phyloP scores from a whole-genome alignment of 306 rosid species.

The Dicorynia guianensis region DNA sequence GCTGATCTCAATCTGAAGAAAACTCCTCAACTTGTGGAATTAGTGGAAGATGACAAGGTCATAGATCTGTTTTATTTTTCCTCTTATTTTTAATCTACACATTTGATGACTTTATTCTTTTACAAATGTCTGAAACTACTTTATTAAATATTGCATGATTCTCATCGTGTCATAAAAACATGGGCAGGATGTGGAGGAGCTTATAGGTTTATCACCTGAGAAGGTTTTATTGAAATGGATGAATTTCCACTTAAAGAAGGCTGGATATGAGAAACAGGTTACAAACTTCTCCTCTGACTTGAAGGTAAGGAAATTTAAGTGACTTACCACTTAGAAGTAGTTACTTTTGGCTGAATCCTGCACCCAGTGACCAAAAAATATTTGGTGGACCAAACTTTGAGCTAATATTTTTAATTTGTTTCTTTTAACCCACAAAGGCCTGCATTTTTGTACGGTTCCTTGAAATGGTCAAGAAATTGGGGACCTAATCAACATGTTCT shows the following conservation, averaged over 20 bases:
- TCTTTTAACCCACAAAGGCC: conserved; percentile 5
- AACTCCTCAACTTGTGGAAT: conserved; percentile 91
- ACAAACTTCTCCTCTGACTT: conserved; percentile 74
- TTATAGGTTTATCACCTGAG: conserved; percentile 67
- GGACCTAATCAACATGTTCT: conserved; percentile 34
- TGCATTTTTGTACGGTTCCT: conserved; percentile 13
- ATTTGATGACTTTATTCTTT: conserved; percentile 13
- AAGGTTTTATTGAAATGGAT: conserved; percentile 94
- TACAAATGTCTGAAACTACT: conserved; percentile 1
- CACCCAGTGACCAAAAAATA: conserved; percentile 13
- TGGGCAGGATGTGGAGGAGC: conserved; percentile 76
- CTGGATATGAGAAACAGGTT: conserved; percentile 71
- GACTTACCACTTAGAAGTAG: conserved; percentile 28
- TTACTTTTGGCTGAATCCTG: conserved; percentile 6
- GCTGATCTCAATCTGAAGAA: conserved; percentile 98
- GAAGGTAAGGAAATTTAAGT: conserved; percentile 50
- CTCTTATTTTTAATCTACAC: background rate
- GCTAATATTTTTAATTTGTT: conserved; percentile 21
- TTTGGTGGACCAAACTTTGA: conserved; percentile 6
- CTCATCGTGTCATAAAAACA: conserved; percentile 5
- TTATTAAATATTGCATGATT: no score
- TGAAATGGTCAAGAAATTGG: conserved; percentile 28
- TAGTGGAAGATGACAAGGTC: conserved; percentile 71
- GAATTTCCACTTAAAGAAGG: conserved; percentile 72
- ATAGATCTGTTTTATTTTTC: background rate